Conservation (phyloP, 164 flowering plant species). For the Vitis cinerea region DNA sequence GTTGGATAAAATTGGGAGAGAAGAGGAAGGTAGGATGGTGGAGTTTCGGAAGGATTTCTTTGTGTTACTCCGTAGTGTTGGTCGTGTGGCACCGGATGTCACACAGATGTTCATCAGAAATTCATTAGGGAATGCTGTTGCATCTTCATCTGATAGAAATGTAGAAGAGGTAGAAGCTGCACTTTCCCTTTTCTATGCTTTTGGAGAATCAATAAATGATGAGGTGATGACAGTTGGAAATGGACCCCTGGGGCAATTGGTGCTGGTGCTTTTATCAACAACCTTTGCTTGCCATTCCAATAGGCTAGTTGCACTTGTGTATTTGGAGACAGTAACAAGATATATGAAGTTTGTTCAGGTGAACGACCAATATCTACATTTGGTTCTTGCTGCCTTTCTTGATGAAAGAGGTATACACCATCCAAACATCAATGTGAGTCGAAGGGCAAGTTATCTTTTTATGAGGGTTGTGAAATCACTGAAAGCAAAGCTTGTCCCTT, state of each 20-base stretch:
- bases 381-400: slow-evolving; percentile 75
- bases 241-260: slow-evolving; percentile 70
- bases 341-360: slow-evolving; percentile 82
- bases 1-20: slow-evolving; percentile 80
- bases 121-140: slow-evolving; percentile 59
- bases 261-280: slow-evolving; percentile 78
- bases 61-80: slow-evolving; percentile 76
- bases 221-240: slow-evolving; percentile 68
- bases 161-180: slow-evolving; percentile 98
- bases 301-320: slow-evolving; percentile 85
- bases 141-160: slow-evolving; percentile 55
- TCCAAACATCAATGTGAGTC: slow-evolving; percentile 74
- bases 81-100: slow-evolving; percentile 91
- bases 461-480: slow-evolving; percentile 87
- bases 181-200: slow-evolving; percentile 77
- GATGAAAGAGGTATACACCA: slow-evolving; percentile 97
- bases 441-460: slow-evolving; percentile 93
- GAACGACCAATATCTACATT: slow-evolving; percentile 68
- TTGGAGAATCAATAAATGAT: slow-evolving; percentile 85
- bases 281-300: slow-evolving; percentile 82
- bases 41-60: slow-evolving; percentile 86
- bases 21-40: slow-evolving; percentile 89
- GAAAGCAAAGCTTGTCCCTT: slow-evolving; percentile 88
- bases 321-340: slow-evolving; percentile 83
- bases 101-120: slow-evolving; percentile 79